Conservation (phyloP, 805 yeast genomes). For the Yarrowia sp. region DNA sequence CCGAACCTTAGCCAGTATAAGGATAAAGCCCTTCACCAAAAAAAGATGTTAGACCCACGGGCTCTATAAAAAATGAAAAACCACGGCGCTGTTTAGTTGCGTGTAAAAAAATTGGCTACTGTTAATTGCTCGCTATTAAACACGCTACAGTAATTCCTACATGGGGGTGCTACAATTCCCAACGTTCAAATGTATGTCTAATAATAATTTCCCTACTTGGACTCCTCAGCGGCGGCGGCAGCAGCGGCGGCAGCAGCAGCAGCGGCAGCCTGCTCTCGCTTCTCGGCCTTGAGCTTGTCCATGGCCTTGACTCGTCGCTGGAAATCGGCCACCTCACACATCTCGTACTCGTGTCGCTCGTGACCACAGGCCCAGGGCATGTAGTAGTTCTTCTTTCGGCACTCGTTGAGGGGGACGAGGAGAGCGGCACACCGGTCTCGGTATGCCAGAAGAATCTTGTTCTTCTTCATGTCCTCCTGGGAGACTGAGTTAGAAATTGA, state of each 20-base stretch:
- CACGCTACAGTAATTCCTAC: no score
- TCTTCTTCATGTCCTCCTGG: constrained; percentile 77
- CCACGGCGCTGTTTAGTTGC: no score
- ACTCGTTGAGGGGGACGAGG: constrained; percentile 57
- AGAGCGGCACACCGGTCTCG: constrained; percentile 78
- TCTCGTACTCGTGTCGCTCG: constrained; percentile 80
- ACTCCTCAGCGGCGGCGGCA: constrained; percentile 14
- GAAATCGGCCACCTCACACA: constrained; percentile 79
- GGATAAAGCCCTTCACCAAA: no score
- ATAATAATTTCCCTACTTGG: constrained; percentile 5
- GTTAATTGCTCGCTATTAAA: no score
- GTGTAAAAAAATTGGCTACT: no score
- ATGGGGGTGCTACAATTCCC: no score
- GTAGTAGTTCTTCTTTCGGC: constrained; percentile 54
- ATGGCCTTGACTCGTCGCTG: constrained; percentile 74
- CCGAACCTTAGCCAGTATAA: no score
- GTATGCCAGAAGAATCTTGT: constrained; percentile 72
- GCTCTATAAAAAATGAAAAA: no score
- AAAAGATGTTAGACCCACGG: no score
- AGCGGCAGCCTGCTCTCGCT: background rate
- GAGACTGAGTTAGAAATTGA: constrained; percentile 51
- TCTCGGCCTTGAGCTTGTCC: constrained; percentile 48
- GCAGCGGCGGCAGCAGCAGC: constrained; percentile 5
- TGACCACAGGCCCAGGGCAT: constrained; percentile 71
- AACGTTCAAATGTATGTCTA: background rate